These are phyloP conservation scores for Calonectria hongkongensis DNA, from an alignment of 2,329 filamentous ascomycete species.

Conservation along the genomic window DNA sequence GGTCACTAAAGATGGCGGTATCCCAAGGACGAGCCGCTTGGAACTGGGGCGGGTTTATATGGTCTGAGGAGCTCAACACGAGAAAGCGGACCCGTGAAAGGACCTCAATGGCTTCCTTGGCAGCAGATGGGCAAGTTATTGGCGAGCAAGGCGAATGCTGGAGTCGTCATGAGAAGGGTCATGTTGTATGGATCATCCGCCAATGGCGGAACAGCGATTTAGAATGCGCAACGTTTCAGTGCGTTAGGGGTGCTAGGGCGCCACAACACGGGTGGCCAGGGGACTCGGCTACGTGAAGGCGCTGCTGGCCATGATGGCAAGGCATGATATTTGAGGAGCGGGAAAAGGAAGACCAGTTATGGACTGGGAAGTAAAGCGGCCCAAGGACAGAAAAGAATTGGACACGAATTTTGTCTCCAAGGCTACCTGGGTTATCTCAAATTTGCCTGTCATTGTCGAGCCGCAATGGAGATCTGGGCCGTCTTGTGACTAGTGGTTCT, in stretches of 20 bases:
- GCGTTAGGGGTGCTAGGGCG: constrained; percentile 36
- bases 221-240: constrained; percentile 58
- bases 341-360: too few species aligned
- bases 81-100: constrained; percentile 19
- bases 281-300: neutral
- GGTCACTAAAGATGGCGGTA: constrained; percentile 3
- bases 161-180: constrained; percentile 11
- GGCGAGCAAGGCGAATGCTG: constrained; percentile 27
- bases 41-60: neutral
- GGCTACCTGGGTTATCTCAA: too few species aligned
- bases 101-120: constrained; percentile 12
- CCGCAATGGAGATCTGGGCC: neutral
- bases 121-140: neutral
- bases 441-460: too few species aligned
- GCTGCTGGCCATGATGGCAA: constrained; percentile 13
- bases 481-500: neutral
- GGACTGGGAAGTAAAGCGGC: too few species aligned
- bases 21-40: constrained; percentile 17
- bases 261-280: constrained; percentile 3
- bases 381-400: too few species aligned
- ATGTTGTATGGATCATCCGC: constrained; percentile 34
- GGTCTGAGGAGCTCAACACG: neutral
- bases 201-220: constrained; percentile 50
- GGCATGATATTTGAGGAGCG: neutral
- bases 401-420: too few species aligned